Evolutionary conservation across 345 rosid species (phyloP).

Genomic region (Ailanthus altissimus): DNA sequence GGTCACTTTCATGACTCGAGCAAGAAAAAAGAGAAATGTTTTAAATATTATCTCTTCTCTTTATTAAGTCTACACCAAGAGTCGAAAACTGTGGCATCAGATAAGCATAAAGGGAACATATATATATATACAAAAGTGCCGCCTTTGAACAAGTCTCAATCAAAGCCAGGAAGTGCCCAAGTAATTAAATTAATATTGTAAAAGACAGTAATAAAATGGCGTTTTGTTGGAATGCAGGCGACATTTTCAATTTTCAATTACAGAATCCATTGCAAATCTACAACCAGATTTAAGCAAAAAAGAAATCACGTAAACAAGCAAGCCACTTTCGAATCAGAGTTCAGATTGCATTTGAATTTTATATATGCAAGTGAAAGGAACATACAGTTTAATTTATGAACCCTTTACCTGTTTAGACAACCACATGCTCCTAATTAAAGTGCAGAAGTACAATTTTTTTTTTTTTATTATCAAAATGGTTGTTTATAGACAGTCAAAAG

Average conservation of each 20-base stretch:
- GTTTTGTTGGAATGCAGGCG: conserved; percentile 18
- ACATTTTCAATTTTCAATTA: conserved; percentile 18
- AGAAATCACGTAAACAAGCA: not conserved
- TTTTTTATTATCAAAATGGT: not conserved
- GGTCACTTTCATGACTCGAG: not conserved
- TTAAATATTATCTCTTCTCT: not conserved
- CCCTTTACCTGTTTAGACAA: conserved; percentile 15
- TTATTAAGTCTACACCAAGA: conserved; percentile 3
- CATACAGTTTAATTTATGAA: not conserved
- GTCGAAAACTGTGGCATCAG: not conserved
- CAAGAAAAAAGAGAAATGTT: not conserved
- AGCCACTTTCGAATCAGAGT: conserved; percentile 10
- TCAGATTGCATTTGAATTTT: conserved; percentile 25
- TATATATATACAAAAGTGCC: conserved; percentile 1
- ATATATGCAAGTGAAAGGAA: conserved; percentile 9
- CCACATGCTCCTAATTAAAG: not conserved
- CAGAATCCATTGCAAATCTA: conserved; percentile 6
- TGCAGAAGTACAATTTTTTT: not conserved
- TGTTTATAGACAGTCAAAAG: not conserved
- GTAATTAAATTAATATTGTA: not conserved
- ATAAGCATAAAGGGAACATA: not conserved
- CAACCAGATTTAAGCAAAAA: conserved; percentile 7
- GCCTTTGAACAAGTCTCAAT: conserved; percentile 25
- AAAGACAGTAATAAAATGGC: not conserved
- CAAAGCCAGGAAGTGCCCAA: not conserved